Evolutionary conservation across 106 monocot genomes (phyloP).

Genomic region (Dendrobium catenatum): DNA sequence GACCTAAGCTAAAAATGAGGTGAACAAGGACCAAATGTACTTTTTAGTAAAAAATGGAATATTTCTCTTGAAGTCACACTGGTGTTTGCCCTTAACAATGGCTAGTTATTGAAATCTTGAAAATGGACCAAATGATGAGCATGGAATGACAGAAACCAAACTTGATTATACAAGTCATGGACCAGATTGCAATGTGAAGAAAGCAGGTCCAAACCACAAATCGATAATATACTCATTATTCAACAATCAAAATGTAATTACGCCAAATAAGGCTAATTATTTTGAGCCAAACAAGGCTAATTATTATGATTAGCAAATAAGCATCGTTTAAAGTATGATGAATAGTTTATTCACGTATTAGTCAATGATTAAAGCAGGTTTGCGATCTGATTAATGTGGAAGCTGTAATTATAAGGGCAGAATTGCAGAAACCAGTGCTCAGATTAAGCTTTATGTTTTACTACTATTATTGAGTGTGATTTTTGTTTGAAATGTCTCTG

Average conservation of each 20-base stretch:
- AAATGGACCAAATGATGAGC: background rate
- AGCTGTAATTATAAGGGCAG: background rate
- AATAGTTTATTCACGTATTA: background rate
- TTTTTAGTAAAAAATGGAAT: background rate
- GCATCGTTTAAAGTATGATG: background rate
- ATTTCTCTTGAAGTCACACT: background rate
- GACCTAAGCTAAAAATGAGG: too few species aligned
- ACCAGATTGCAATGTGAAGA: background rate
- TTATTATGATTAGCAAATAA: background rate
- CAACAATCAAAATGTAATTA: background rate
- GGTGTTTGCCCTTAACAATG: background rate
- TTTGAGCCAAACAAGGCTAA: background rate
- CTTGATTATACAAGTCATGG: background rate
- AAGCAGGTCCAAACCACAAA: background rate
- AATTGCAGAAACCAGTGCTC: background rate
- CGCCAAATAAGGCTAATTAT: background rate
- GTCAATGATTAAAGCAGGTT: background rate
- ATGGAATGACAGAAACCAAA: background rate
- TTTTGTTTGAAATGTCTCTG: background rate
- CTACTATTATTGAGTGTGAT: background rate
- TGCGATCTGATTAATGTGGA: background rate
- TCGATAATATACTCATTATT: background rate
- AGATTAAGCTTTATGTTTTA: background rate
- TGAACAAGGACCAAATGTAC: background rate
- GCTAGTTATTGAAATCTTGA: background rate